Conservation (phyloP, 1,284 basidiomycete species). For the Coniferiporia sulphurascens region DNA sequence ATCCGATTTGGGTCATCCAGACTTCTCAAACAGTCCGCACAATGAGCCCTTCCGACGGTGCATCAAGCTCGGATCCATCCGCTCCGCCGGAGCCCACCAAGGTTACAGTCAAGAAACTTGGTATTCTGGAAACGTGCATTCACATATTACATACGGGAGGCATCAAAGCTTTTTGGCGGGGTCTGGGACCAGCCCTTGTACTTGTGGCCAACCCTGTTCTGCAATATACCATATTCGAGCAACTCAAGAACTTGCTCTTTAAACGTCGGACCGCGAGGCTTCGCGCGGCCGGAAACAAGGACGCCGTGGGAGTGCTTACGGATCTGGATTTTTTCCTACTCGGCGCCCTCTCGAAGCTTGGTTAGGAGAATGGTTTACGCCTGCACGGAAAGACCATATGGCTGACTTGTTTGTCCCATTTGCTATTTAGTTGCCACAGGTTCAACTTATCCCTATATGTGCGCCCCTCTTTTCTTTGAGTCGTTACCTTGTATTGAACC, state of each 20-base stretch:
- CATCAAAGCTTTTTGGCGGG: conserved; percentile 82
- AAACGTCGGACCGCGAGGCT: conserved; percentile 52
- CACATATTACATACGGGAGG: conserved; percentile 80
- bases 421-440: conserved; percentile 58
- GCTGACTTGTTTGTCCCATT: background rate
- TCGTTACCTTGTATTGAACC: conserved; percentile 7
- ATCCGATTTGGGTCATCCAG: conserved; percentile 96
- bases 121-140: conserved; percentile 64
- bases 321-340: conserved; percentile 90
- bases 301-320: conserved; percentile 50
- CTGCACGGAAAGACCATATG: background rate
- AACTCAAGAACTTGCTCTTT: conserved; percentile 78
- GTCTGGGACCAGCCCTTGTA: conserved; percentile 91
- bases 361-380: conserved; percentile 35
- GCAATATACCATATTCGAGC: conserved; percentile 83
- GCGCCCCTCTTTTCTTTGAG: conserved; percentile 21
- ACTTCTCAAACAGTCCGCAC: conserved; percentile 83
- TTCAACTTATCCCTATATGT: conserved; percentile 79
- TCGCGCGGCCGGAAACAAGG: conserved; percentile 39
- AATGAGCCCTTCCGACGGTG: conserved; percentile 30
- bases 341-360: conserved; percentile 82
- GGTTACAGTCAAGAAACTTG: conserved; percentile 45
- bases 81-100: conserved; percentile 22
- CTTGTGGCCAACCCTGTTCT: conserved; percentile 96
- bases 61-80: conserved; percentile 14